Conservation (phyloP, 1,284 basidiomycete species). For the Pyrrhoderma noxium region DNA sequence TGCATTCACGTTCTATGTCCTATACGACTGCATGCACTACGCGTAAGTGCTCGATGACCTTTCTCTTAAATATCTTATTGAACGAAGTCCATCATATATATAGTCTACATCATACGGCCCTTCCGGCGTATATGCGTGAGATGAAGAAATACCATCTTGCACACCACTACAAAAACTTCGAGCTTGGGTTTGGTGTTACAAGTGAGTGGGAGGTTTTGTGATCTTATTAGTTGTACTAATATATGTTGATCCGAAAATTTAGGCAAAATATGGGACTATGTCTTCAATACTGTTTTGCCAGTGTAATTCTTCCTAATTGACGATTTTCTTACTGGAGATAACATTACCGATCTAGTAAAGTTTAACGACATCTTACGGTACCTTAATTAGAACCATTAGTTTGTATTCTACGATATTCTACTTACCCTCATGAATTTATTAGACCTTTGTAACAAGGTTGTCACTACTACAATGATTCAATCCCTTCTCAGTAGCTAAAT, state of each 20-base stretch:
- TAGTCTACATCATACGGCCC: slow-evolving; percentile 81
- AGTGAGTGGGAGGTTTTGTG: slow-evolving; percentile 37
- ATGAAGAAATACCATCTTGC: slow-evolving; percentile 98
- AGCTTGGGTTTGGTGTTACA: slow-evolving; percentile 97
- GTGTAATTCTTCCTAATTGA: neutral
- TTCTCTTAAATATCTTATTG: slow-evolving; percentile 1
- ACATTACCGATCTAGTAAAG: too few relatives aligned
- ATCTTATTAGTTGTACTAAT: slow-evolving; percentile 14
- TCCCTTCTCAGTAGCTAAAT: too few relatives aligned
- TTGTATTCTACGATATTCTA: too few relatives aligned
- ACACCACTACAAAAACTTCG: slow-evolving; percentile 99
- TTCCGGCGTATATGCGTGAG: slow-evolving; percentile 82
- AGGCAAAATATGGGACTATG: slow-evolving; percentile 91
- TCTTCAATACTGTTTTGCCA: slow-evolving; percentile 77
- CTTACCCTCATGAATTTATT: too few relatives aligned
- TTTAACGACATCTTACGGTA: too few relatives aligned
- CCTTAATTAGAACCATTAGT: too few relatives aligned
- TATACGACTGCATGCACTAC: slow-evolving; percentile 92
- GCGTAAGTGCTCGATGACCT: slow-evolving; percentile 47
- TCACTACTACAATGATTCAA: too few relatives aligned
- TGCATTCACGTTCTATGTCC: slow-evolving; percentile 83
- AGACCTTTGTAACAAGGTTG: too few relatives aligned
- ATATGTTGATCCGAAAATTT: too few relatives aligned
- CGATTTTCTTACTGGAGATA: too few relatives aligned
- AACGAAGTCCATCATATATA: slow-evolving; percentile 3